These are phyloP conservation scores for Geotrichum macrosporum DNA, from an alignment of 1,139 yeast species.

Conservation along the genomic window DNA sequence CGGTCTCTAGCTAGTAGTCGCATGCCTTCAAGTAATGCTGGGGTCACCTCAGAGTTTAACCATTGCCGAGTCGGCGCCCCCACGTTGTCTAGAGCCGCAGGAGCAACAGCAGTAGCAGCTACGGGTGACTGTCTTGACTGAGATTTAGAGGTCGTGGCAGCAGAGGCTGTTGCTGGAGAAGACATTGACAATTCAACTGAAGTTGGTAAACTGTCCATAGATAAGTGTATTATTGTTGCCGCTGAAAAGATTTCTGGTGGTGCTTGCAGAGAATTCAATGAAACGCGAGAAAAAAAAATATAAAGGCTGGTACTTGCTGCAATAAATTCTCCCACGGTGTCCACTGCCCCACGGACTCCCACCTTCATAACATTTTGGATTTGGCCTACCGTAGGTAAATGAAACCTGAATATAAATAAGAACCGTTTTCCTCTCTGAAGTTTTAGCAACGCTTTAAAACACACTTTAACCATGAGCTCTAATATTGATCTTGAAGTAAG, in stretches of 20 bases:
- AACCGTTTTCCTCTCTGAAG: no score
- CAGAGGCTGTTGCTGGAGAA: no score
- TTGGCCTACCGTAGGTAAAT: no score
- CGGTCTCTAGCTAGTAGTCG: constrained; percentile 49
- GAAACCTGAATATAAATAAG: no score
- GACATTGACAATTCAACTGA: background rate
- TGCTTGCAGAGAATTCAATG: no score
- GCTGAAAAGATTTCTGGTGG: background rate
- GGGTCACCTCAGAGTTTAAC: constrained; percentile 67
- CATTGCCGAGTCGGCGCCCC: constrained; percentile 80
- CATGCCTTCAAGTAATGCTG: constrained; percentile 64
- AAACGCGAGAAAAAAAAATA: no score
- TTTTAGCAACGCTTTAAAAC: background rate
- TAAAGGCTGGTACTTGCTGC: no score
- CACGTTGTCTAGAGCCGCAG: constrained; percentile 42
- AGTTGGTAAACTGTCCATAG: background rate
- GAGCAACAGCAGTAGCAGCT: constrained; percentile 3
- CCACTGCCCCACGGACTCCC: no score
- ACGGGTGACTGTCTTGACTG: constrained; percentile 6
- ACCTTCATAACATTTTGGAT: no score
- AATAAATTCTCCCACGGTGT: no score
- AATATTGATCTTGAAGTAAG: constrained; percentile 19
- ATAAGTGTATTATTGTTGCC: background rate
- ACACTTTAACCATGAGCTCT: constrained; percentile 9
- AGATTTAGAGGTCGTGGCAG: background rate